A percentile compares a stretch with the other conserved stretches of the same genome.
phyloP scores from a whole-genome alignment of 2,329 filamentous ascomycete genomes.

The Aspergillus sergii region DNA sequence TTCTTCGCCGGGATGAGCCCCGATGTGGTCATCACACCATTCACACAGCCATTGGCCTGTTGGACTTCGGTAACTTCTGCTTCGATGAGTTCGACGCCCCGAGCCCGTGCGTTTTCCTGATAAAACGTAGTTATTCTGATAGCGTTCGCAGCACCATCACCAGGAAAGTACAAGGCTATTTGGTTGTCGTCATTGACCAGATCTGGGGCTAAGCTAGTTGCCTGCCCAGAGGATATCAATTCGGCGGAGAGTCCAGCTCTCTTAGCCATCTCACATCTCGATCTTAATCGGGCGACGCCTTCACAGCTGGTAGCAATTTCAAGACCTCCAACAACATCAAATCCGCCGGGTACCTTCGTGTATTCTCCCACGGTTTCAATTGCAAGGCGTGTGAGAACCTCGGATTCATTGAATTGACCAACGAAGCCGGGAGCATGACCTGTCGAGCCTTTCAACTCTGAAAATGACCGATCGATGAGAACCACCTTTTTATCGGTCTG shows the following conservation, averaged over 20 bases:
- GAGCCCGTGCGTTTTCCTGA: conserved; percentile 21
- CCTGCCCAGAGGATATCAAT: conserved; percentile 25
- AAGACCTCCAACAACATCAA: conserved; percentile 30
- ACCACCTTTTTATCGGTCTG: conserved; percentile 20
- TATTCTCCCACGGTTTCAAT: conserved; percentile 35
- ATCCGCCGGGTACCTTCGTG: conserved; percentile 28
- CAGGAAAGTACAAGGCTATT: conserved; percentile 27
- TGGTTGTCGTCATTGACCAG: conserved; percentile 28
- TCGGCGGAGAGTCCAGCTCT: conserved; percentile 28
- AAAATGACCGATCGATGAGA: conserved; percentile 32
- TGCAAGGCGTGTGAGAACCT: conserved; percentile 33
- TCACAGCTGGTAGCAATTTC: conserved; percentile 27
- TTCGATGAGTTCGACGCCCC: conserved; percentile 28
- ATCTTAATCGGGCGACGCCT: conserved; percentile 21
- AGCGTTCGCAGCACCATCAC: conserved; percentile 32
- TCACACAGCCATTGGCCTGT: conserved; percentile 19
- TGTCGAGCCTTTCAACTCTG: conserved; percentile 32
- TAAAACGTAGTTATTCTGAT: conserved; percentile 28
- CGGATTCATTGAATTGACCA: conserved; percentile 38
- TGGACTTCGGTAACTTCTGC: conserved; percentile 21
- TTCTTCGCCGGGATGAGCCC: conserved; percentile 16
- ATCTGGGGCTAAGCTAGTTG: conserved; percentile 29
- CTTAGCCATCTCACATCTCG: conserved; percentile 22
- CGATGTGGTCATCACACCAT: conserved; percentile 20
- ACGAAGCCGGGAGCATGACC: conserved; percentile 39